Evolutionary conservation across 306 rosid genomes (phyloP).

Genomic region (Aeschynomene evenia): DNA sequence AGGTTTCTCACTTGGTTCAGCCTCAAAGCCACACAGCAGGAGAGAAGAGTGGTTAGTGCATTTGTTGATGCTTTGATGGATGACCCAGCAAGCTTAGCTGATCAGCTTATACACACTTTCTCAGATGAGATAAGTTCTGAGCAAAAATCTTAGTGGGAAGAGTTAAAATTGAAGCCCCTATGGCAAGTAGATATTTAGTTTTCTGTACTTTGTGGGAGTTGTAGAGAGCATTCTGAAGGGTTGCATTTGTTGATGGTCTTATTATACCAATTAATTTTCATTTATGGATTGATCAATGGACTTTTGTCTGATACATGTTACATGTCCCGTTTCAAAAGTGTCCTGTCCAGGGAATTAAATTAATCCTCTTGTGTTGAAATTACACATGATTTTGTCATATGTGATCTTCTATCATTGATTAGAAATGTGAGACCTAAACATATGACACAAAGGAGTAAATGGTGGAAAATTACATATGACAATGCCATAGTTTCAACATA

Average conservation of each 20-base stretch:
- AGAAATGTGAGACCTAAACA: too few relatives aligned
- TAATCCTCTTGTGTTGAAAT: too few relatives aligned
- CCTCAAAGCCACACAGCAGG: slow-evolving; percentile 72
- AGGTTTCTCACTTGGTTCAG: slow-evolving; percentile 96
- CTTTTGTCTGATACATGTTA: slow-evolving; percentile 27
- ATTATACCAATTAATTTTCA: slow-evolving; percentile 16
- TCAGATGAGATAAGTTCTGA: slow-evolving; percentile 63
- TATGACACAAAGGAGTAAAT: too few relatives aligned
- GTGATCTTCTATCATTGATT: too few relatives aligned
- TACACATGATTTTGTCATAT: too few relatives aligned
- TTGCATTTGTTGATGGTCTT: slow-evolving; percentile 8
- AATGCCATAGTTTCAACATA: too few relatives aligned
- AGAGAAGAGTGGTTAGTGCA: slow-evolving; percentile 83
- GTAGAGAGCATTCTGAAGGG: slow-evolving; percentile 20
- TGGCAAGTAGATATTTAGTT: slow-evolving; percentile 37
- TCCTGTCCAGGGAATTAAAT: not conserved
- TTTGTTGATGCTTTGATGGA: slow-evolving; percentile 74
- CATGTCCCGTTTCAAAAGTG: not conserved
- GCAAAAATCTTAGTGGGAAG: slow-evolving; percentile 41
- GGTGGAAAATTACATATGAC: too few relatives aligned
- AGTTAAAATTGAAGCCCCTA: slow-evolving; percentile 28
- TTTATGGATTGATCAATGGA: slow-evolving; percentile 5
- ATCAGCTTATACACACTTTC: slow-evolving; percentile 80
- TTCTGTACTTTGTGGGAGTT: slow-evolving; percentile 22
- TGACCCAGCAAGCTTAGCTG: slow-evolving; percentile 87